Evolutionary conservation across 2,329 filamentous ascomycete genomes (phyloP), one percentile per base, ranked within the genome.

Genomic region (Clonostachys byssicola): DNA sequence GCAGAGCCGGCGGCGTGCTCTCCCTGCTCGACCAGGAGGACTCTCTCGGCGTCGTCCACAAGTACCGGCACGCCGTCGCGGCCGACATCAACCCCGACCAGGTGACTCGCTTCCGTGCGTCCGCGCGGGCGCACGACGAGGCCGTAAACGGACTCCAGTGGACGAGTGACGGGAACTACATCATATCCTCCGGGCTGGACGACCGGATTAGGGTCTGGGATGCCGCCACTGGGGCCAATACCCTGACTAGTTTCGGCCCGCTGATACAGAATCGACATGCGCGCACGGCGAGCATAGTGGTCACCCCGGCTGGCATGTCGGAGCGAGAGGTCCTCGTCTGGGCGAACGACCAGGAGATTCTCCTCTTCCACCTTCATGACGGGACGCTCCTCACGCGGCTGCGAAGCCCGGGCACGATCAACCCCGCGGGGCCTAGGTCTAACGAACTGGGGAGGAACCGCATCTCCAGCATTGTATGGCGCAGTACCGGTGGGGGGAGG

Each of bases 141-240:
- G 81, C 89, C 2, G 90, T 95, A 3, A 96, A 96, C 51, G 89
- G 88, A 2, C 71, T 96, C 8, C 75, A 84, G 1, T 97, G 91
- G 90, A 92, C 88, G 1, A 84, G 89, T 50, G 85, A 90, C 59
- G 90, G 90, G 1, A 74, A 72, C 13, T 85, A 87, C 60, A 74
- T 97, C 16, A 75, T 96, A 12, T 90, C 88, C 1, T 80, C 88
- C 3, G 92, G 91, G 0, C 87, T 95, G 49, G 94, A 97, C 62
- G 78, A 88, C 43, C 81, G 86, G 9, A 85, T 97, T 52, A 81
- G 92, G 5, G 88, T 96, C 2, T 97, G 92, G 92, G 80, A 96
- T 60, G 81, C 88, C 2, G 75, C 75, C 1, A 89, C 82, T 0
- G 90, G 91, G 3, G 86, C 86, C 16, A 96, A 97, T 63, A 95